Conservation (phyloP, 2,329 filamentous ascomycete species). For the Teratosphaeria gauchensis region DNA sequence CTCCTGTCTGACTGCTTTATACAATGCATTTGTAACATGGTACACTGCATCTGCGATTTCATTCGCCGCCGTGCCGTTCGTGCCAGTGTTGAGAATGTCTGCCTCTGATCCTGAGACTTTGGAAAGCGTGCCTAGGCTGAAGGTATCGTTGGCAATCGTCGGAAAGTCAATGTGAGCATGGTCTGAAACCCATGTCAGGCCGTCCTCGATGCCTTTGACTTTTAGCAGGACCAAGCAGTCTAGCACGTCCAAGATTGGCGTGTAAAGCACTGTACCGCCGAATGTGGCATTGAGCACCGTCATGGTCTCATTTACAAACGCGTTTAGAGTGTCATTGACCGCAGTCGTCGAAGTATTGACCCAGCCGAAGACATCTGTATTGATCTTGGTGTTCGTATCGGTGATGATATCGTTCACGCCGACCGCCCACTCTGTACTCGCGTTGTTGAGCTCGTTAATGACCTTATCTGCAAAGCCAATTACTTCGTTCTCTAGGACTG, state of each 20-base stretch:
- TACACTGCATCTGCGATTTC: constrained; percentile 69
- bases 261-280: constrained; percentile 68
- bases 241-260: constrained; percentile 69
- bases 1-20: constrained; percentile 61
- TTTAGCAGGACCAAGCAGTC: constrained; percentile 85
- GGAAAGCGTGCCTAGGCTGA: constrained; percentile 65
- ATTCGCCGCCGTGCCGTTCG: constrained; percentile 63
- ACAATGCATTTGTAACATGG: constrained; percentile 58
- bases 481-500: constrained; percentile 63
- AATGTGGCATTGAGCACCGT: constrained; percentile 67
- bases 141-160: constrained; percentile 65
- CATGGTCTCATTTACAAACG: constrained; percentile 69
- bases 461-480: constrained; percentile 72
- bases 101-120: constrained; percentile 47
- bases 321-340: constrained; percentile 76
- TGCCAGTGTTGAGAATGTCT: constrained; percentile 63
- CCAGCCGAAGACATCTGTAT: constrained; percentile 75
- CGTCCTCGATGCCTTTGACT: constrained; percentile 72
- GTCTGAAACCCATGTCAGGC: constrained; percentile 87
- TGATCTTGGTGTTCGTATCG: constrained; percentile 60
- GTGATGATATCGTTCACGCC: constrained; percentile 65
- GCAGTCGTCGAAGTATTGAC: constrained; percentile 74
- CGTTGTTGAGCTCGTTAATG: constrained; percentile 59
- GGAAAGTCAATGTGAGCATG: constrained; percentile 78
- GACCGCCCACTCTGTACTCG: constrained; percentile 66